Percentiles rank a stretch among this genome's conserved stretches.
These are phyloP conservation scores for Tolypocladium amazonense DNA, from an alignment of 2,329 filamentous ascomycete species.

Conservation along the genomic window DNA sequence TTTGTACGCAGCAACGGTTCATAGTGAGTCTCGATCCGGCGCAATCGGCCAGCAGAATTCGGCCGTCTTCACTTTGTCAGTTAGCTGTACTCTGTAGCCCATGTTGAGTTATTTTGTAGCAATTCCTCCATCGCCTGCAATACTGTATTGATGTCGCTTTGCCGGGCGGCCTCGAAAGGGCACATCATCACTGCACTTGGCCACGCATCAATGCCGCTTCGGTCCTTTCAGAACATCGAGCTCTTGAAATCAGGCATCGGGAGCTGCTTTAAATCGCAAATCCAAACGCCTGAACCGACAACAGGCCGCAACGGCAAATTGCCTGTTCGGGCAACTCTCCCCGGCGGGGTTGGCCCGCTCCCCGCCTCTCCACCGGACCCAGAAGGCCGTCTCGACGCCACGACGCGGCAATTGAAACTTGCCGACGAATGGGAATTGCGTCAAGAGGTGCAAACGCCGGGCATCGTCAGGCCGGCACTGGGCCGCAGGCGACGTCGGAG, in stretches of 20 bases:
- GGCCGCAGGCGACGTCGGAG: not conserved
- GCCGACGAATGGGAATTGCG: not conserved
- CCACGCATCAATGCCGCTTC: not conserved
- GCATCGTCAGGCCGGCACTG: not conserved
- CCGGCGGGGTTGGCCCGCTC: not conserved
- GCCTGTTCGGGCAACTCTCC: not conserved
- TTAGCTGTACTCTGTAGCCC: not conserved
- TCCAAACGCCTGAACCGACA: not conserved
- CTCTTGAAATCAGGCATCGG: not conserved
- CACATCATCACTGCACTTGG: not conserved
- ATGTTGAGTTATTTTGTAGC: not conserved
- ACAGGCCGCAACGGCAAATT: not conserved
- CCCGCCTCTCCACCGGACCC: not conserved
- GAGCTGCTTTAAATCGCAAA: not conserved
- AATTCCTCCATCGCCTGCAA: not conserved
- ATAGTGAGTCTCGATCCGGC: not conserved
- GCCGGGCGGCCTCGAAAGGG: not conserved
- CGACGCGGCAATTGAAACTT: not conserved
- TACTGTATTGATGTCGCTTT: not conserved
- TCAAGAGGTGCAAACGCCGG: not conserved
- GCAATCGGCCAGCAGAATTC: not conserved
- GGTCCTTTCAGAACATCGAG: not conserved
- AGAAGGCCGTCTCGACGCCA: not conserved
- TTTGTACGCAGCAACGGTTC: not conserved
- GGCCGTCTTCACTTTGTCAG: not conserved